A percentile compares a stretch with the other conserved stretches of the same genome.
These are phyloP conservation scores for Hypoxylon fuscum DNA, from an alignment of 495 filamentous ascomycete genomes.

Conservation along the genomic window DNA sequence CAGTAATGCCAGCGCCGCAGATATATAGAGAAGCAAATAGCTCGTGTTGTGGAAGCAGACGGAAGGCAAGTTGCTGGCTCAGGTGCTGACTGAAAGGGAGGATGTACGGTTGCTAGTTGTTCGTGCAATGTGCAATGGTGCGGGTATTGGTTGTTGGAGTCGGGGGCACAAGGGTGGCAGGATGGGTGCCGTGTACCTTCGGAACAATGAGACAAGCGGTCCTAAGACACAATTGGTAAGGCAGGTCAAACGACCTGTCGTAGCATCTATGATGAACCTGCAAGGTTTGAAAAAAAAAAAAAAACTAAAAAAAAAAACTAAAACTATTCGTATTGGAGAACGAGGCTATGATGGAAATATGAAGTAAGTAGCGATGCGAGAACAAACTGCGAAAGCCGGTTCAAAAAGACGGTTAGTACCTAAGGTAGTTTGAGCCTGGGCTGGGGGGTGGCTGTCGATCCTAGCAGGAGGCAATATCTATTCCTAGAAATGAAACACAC, in stretches of 20 bases:
- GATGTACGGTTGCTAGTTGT: slow-evolving; percentile 3
- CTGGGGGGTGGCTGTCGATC: neutral
- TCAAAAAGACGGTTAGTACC: too few species aligned
- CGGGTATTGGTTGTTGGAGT: slow-evolving; percentile 31
- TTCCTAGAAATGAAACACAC: neutral
- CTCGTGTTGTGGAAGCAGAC: neutral
- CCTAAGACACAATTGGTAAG: slow-evolving; percentile 39
- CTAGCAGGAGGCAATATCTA: neutral
- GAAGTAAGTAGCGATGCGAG: slow-evolving; percentile 4
- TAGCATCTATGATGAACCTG: slow-evolving; percentile 24
- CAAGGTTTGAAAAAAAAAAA: slow-evolving; percentile 1
- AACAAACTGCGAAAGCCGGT: neutral
- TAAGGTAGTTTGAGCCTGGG: too few species aligned
- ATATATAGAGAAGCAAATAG: neutral
- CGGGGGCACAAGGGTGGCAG: slow-evolving; percentile 22
- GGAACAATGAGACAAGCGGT: slow-evolving; percentile 35
- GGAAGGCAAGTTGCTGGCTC: slow-evolving; percentile 12
- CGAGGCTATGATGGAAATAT: slow-evolving; percentile 7
- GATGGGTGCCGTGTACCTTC: slow-evolving; percentile 28
- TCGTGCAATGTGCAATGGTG: slow-evolving; percentile 11
- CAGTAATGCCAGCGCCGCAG: neutral
- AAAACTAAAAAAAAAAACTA: slow-evolving; percentile 1
- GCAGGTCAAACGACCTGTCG: slow-evolving; percentile 35
- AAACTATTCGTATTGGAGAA: slow-evolving; percentile 7
- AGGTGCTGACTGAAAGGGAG: neutral